Evolutionary conservation across 129 eudicot species (phyloP), one percentile per base, ranked within the genome.

Genomic region (Flaveria bidentis): DNA sequence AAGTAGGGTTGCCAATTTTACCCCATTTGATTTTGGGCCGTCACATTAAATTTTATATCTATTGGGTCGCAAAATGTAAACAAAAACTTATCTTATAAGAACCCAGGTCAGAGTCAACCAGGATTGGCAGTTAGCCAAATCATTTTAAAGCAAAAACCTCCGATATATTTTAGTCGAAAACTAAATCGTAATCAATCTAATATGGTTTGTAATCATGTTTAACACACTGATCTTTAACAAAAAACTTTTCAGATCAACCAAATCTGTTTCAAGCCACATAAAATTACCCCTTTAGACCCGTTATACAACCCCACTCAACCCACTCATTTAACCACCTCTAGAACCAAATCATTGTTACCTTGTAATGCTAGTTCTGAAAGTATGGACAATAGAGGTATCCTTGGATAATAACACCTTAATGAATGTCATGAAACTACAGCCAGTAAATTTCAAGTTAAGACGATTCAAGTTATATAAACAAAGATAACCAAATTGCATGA

Each of bases 401-500:
- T 86, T 94, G 70, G 42, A 65, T 70, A 88, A 67, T 71, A 94
- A 82, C 77, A 79, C 87, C 79, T 78, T 83, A 22, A 91, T 72
- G 42, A 94, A 94, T 62, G 69, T 77, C 81, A 89, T 55, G 66
- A 94, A 84, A 84, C 98, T 94, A 87, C 70, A 82, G 76, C 78
- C 69, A 63, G 69, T 6, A 46, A 18, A 73, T 30, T 22, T 65
- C 69, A 44, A 30, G 69, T 73, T 67, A 26, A 3, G 74, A 73
- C 16, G 41, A 78, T 50, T 51, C 20, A 9, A 63, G 69, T 30
- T 57, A 46, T 30, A 33, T 20, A 63, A 55, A 14, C 18, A 16
- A 67, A 55, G 16, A 75, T 16, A 20, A 72, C 44, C 60, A 69
- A 60, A 9, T 17, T 80, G 46, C 20, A 73, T 51, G n/a, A 9